Conservation (phyloP, 2,329 filamentous ascomycete species). For the Diaporthe vaccinii region DNA sequence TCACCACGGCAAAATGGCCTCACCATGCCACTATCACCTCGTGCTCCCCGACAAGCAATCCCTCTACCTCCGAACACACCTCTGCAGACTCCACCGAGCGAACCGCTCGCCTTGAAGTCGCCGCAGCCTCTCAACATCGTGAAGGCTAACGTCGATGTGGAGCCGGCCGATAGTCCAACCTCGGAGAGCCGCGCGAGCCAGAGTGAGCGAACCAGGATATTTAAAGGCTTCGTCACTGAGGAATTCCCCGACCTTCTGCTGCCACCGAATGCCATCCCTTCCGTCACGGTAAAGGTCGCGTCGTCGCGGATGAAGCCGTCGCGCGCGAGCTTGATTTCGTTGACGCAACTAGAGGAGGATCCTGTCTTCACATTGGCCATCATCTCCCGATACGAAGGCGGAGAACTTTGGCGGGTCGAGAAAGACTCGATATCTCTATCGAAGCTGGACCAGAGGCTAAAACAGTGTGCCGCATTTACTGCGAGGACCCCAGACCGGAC, state of each 20-base stretch:
- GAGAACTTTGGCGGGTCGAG: conserved; percentile 93
- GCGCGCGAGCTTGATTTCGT: conserved; percentile 83
- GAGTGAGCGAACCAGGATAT: conserved; percentile 69
- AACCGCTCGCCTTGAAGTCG: conserved; percentile 54
- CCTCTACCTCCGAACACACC: conserved; percentile 80
- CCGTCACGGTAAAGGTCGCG: conserved; percentile 87
- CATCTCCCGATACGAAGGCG: conserved; percentile 79
- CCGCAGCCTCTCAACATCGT: conserved; percentile 57
- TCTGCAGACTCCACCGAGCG: conserved; percentile 65
- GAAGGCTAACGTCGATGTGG: conserved; percentile 50
- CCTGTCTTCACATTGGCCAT: conserved; percentile 94
- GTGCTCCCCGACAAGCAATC: conserved; percentile 80
- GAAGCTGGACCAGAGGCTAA: conserved; percentile 86
- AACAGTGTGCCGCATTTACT: conserved; percentile 78
- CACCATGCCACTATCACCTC: conserved; percentile 70
- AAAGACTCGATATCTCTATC: conserved; percentile 87
- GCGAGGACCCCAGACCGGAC: conserved; percentile 86
- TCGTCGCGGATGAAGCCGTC: conserved; percentile 97
- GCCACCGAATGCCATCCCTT: conserved; percentile 88
- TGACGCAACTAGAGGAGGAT: conserved; percentile 88
- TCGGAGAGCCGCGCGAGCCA: conserved; percentile 52
- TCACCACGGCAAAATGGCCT: conserved; percentile 69
- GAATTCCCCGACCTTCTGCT: conserved; percentile 89
- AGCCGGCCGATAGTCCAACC: conserved; percentile 47
- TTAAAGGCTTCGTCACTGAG: conserved; percentile 83